These are phyloP conservation scores for Nymphaea thermarum DNA, from an alignment of 164 flowering plant genomes.

Conservation along the genomic window DNA sequence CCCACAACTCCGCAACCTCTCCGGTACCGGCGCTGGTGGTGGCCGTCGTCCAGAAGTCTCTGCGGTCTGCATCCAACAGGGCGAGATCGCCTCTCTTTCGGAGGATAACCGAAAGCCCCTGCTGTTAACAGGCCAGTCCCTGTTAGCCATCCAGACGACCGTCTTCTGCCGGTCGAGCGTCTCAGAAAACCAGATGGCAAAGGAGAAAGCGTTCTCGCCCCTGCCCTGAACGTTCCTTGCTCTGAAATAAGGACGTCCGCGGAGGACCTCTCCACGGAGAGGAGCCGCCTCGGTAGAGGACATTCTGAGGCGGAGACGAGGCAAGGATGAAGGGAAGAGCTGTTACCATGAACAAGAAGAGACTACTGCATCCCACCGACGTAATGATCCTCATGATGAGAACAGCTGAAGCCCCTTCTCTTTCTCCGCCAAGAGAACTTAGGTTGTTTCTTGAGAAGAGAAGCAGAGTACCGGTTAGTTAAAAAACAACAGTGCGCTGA, in stretches of 20 bases:
- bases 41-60: constrained; percentile 51
- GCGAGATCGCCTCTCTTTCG: constrained; percentile 5
- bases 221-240: constrained; percentile 8
- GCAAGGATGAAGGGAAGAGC: no score
- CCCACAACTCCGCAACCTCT: constrained; percentile 12
- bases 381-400: no score
- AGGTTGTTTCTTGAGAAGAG: no score
- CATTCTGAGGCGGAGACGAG: no score
- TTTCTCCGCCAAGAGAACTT: no score
- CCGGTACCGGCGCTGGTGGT: constrained; percentile 26
- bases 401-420: no score
- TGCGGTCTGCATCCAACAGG: constrained; percentile 9
- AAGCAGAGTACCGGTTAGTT: no score
- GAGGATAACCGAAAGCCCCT: constrained; percentile 8
- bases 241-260: constrained; percentile 9
- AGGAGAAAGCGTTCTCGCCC: constrained; percentile 15
- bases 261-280: constrained; percentile 6
- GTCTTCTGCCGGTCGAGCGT: constrained; percentile 4
- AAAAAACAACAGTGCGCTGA: no score
- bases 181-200: constrained; percentile 14
- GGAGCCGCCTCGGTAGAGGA: constrained; percentile 6
- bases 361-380: no score
- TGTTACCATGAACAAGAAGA: no score
- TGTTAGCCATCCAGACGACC: constrained; percentile 12
- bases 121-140: constrained; percentile 11